Base-by-base conservation (phyloP, 371 early-diverging fungal species). In the Blastocladiella emersonii region DNA sequence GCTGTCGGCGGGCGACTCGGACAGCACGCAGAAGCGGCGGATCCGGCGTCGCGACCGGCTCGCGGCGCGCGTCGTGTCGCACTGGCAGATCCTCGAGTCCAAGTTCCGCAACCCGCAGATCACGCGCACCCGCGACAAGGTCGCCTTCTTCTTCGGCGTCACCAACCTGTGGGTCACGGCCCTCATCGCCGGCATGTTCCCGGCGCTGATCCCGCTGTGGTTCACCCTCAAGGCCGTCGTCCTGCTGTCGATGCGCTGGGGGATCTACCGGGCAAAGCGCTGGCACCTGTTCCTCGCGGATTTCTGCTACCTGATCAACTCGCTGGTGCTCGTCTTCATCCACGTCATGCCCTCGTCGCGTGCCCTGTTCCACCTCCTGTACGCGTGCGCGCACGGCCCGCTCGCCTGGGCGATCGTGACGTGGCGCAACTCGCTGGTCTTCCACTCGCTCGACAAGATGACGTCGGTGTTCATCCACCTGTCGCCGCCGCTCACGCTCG, bases 401-500 rank as follows among this genome's bases (percentile, higher is more conserved):
- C 80, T 86, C 12, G 80, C 79, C 19, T 82, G 81, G 74, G 88
- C 88, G 0, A 86, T 85, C 64, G 74, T 84, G 67, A 79, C 85
- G 57, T 88, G 88, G 88, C 34, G 56, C 25, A 48, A 34, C 23
- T 45, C 37, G n/a, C 49, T 80, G 5, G 83, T 85, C n/a, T 81
- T 83, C 61, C 79, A 81, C 72, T 84, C 84, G 27, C 61, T 88
- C 62, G 88, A 88, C 70, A 86, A 86, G 70, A 80, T 86, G 41
- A 88, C 86, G 10, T 82, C 82, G 8, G 79, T 85, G 8, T 80
- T 78, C 64, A 83, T 88, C 64, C 88, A 88, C 66, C 78, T 86
- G 55, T 76, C 77, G 61, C 88, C 88, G 7, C 76, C 84, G 8
- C 72, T 88, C 32, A 76, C 82, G 19, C 74, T 78, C 27, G 85